Evolutionary conservation across 2,329 filamentous ascomycete genomes (phyloP).

Genomic region (Madurella mycetomatis): DNA sequence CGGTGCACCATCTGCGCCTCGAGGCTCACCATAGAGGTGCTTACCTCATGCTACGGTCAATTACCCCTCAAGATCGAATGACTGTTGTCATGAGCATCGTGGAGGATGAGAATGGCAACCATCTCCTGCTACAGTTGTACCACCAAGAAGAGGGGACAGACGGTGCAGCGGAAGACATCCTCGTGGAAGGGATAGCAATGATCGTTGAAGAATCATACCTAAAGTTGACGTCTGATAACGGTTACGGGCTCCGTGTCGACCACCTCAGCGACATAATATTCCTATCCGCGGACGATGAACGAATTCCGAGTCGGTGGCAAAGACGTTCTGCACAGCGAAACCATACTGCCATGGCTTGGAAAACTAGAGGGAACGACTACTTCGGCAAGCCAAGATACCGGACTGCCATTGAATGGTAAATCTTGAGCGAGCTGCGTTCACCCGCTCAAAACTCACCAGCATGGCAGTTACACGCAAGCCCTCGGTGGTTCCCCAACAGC

Average conservation of each 20-base stretch:
- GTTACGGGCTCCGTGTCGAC: slow-evolving; percentile 46
- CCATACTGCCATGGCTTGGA: slow-evolving; percentile 13
- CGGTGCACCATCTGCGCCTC: slow-evolving; percentile 8
- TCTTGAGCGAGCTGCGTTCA: neutral
- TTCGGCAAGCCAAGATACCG: slow-evolving; percentile 35
- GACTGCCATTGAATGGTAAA: slow-evolving; percentile 29
- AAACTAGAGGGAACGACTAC: slow-evolving; percentile 33
- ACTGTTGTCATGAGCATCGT: slow-evolving; percentile 27
- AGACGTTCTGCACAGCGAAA: slow-evolving; percentile 29
- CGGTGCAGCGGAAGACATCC: slow-evolving; percentile 29
- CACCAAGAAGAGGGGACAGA: slow-evolving; percentile 37
- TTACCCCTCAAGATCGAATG: slow-evolving; percentile 8
- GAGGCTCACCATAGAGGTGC: slow-evolving; percentile 15
- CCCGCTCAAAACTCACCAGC: neutral
- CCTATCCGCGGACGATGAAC: slow-evolving; percentile 33
- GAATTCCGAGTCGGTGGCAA: slow-evolving; percentile 31
- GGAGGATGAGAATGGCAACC: slow-evolving; percentile 37
- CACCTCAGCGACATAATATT: slow-evolving; percentile 47
- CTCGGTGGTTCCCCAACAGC: slow-evolving; percentile 27
- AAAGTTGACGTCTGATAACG: slow-evolving; percentile 35
- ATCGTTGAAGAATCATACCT: slow-evolving; percentile 54
- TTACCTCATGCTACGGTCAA: slow-evolving; percentile 9
- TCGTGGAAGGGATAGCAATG: slow-evolving; percentile 27
- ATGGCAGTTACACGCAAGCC: slow-evolving; percentile 11
- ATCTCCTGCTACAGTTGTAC: slow-evolving; percentile 37